Conservation (phyloP, 148 eudicot genomes). For the Rhododendron vialii region DNA sequence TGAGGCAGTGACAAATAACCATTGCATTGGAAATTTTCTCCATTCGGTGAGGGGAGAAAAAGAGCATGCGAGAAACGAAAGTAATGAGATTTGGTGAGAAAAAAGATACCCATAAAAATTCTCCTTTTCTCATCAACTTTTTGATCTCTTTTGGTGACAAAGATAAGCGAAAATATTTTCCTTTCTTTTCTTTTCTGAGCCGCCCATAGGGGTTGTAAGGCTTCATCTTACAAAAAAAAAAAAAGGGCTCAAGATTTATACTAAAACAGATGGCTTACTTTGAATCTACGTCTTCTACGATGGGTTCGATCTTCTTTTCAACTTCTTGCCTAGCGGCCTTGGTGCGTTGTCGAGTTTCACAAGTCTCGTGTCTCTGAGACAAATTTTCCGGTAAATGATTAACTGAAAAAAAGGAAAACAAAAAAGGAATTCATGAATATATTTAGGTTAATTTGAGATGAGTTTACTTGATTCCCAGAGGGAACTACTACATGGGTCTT, state of each 20-base stretch:
- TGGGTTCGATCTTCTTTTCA: slow-evolving; percentile 5
- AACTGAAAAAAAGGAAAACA: not conserved
- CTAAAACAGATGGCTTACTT: slow-evolving; percentile 20
- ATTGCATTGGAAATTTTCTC: not conserved
- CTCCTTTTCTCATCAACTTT: not conserved
- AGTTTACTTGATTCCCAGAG: slow-evolving; percentile 4
- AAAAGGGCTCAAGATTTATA: not conserved
- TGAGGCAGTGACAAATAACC: too few species aligned
- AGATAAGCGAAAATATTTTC: not conserved
- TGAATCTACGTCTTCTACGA: slow-evolving; percentile 4
- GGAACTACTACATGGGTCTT: not conserved
- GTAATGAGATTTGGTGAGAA: not conserved
- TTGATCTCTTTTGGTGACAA: not conserved
- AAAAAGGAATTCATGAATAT: not conserved
- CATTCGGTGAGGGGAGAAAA: not conserved
- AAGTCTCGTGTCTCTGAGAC: slow-evolving; percentile 25
- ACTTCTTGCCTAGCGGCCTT: slow-evolving; percentile 9
- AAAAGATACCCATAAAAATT: not conserved
- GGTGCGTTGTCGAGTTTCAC: slow-evolving; percentile 24
- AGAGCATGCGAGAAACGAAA: not conserved
- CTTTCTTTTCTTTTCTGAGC: not conserved
- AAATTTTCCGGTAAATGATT: not conserved
- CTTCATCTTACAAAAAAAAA: not conserved
- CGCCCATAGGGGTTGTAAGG: not conserved
- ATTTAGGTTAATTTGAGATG: not conserved